Evolutionary conservation across 345 rosid species (phyloP), one percentile per base, ranked within the genome.

Genomic region (Crucihimalaya himalaica): DNA sequence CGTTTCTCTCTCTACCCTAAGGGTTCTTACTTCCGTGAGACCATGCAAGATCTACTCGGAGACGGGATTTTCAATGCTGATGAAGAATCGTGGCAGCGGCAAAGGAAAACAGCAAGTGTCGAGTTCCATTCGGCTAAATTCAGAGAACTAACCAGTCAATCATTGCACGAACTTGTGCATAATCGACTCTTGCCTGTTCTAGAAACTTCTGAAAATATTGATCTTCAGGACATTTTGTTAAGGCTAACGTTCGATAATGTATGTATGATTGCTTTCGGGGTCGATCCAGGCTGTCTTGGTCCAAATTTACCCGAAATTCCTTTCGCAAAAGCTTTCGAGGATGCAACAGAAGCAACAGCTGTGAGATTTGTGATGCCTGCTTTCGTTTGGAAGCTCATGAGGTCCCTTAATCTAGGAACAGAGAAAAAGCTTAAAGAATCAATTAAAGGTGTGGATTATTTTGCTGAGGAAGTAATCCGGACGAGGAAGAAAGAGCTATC

Each of bases 241-340:
- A 77, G 98, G 72, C 83, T 92, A 31, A 92, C 98, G 0, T 90
- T 92, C 52, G 96, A 92, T 35, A 92, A 88, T 53, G 91, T 90
- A 6, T 92, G 95, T 83, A 90, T 90, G 95, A 86, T 92, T 46
- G 98, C 96, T 8, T 87, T 92, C 10, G 96, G 98, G 15, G 91
- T 81, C 10, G 98, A 92, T 73, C 96, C 98, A 0, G 96, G 98
- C 0, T 90, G 92, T 75, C 75, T 92, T 9, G n/a, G 78, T 19
- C 84, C 64, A 1, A 86, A 84, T 0, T 67, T 88, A 60, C 91
- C 96, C 0, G 82, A 90, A 46, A 86, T 88, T 29, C 91, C 93
- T 21, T 92, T 92, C 46, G 96, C 98, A 8, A 76, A 71, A 74
- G 95, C 96, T 19, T 88, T 92, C 14, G 98, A 92, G 75, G 96